Conservation (phyloP, 139 green algal species). For the Coelastrella sp. region DNA sequence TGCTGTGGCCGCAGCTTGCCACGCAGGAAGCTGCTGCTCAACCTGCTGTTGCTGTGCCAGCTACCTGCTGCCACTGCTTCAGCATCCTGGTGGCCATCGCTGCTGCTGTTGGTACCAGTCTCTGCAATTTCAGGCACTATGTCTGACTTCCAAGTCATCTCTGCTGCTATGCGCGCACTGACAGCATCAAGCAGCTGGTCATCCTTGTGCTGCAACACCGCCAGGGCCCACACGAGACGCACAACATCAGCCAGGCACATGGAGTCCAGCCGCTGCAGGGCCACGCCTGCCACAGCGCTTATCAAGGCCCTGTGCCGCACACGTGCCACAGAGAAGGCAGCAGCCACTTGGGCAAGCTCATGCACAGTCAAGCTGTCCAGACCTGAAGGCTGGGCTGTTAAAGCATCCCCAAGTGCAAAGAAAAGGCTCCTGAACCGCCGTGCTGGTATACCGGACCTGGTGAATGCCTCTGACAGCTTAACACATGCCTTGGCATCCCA, state of each 20-base stretch:
- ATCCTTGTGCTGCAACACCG: neutral
- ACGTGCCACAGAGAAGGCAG: conserved; percentile 14
- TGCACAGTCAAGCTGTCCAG: conserved; percentile 16
- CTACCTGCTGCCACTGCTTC: neutral
- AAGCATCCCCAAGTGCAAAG: neutral
- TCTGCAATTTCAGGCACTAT: neutral
- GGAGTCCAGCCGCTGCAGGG: neutral
- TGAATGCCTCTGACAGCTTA: conserved; percentile 2
- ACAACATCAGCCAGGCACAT: conserved; percentile 19
- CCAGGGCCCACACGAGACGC: conserved; percentile 37
- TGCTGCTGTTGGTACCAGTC: neutral
- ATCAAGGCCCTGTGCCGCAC: conserved; percentile 11
- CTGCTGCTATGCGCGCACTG: neutral
- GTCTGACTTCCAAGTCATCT: neutral
- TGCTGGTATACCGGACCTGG: neutral
- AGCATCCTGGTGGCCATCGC: neutral
- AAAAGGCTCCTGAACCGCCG: neutral
- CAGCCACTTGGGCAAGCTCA: conserved; percentile 29
- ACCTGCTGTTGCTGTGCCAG: neutral
- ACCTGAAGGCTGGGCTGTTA: neutral
- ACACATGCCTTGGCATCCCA: conserved; percentile 22
- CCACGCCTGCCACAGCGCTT: neutral
- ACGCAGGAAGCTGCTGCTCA: neutral
- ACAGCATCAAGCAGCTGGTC: conserved; percentile 14
- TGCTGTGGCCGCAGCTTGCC: conserved; percentile 31